Evolutionary conservation across 257 asterid species (phyloP).

Genomic region (Solanum paucissectum): DNA sequence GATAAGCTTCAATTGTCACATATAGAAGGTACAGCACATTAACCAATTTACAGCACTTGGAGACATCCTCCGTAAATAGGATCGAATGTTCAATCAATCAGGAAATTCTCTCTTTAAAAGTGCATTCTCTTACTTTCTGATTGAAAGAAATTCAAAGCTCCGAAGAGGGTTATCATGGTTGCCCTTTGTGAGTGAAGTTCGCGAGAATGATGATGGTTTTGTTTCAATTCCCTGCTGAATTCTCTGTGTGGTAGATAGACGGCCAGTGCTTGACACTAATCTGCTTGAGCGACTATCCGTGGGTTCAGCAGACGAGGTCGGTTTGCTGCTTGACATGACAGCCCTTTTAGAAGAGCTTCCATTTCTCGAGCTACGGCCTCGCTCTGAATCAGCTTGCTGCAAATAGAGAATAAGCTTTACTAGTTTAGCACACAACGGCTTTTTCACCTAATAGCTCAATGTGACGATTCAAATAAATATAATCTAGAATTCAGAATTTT

Average conservation of each 20-base stretch:
- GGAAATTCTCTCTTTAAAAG: conserved; percentile 14
- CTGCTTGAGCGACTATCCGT: conserved; percentile 28
- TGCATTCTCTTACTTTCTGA: conserved; percentile 20
- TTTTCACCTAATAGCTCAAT: not conserved
- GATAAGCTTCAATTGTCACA: conserved; percentile 12
- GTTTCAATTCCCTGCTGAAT: conserved; percentile 38
- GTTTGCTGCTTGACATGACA: conserved; percentile 40
- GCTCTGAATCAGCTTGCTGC: conserved; percentile 68
- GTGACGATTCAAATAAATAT: not conserved
- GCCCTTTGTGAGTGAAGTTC: conserved; percentile 38
- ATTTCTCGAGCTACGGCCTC: conserved; percentile 45
- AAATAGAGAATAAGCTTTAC: not conserved
- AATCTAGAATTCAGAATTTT: not conserved
- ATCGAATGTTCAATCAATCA: conserved; percentile 5
- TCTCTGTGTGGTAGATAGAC: conserved; percentile 49
- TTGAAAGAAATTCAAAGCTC: conserved; percentile 80
- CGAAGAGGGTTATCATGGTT: conserved; percentile 74
- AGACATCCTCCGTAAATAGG: conserved; percentile 10
- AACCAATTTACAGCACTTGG: conserved; percentile 31
- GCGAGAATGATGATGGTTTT: conserved; percentile 47
- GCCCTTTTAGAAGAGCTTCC: conserved; percentile 74
- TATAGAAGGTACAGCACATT: conserved; percentile 5
- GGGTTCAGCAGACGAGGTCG: conserved; percentile 33
- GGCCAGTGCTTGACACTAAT: conserved; percentile 26
- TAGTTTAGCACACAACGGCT: not conserved